Conservation (phyloP, 116 monocot species). For the Thalassia testudinum region DNA sequence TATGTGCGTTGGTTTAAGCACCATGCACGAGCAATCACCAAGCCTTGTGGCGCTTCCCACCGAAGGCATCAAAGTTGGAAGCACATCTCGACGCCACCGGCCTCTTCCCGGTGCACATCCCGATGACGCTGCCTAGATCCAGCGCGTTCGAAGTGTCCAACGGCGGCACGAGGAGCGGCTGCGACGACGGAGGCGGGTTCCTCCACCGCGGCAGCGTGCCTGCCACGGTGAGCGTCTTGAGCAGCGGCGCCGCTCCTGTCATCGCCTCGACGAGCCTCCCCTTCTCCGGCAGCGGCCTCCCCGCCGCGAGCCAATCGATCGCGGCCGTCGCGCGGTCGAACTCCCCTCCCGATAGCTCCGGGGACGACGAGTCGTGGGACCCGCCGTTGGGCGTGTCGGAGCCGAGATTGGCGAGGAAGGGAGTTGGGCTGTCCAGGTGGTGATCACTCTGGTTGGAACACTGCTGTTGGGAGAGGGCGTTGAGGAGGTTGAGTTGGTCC, state of each 20-base stretch:
- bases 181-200: slow-evolving; percentile 41
- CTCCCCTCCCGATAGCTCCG: slow-evolving; percentile 3
- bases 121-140: too few relatives aligned
- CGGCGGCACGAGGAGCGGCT: slow-evolving; percentile 3
- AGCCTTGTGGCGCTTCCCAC: too few relatives aligned
- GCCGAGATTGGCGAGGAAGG: neutral
- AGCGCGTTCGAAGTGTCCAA: neutral
- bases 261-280: slow-evolving; percentile 47
- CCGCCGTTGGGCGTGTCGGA: neutral
- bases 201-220: slow-evolving; percentile 53
- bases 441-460: neutral
- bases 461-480: neutral
- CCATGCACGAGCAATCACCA: too few relatives aligned
- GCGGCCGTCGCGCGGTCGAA: slow-evolving; percentile 2
- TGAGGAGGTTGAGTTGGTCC: slow-evolving; percentile 21
- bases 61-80: too few relatives aligned
- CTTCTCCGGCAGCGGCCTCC: slow-evolving; percentile 35
- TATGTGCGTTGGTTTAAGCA: too few relatives aligned
- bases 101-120: too few relatives aligned
- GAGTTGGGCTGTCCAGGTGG: neutral
- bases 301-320: slow-evolving; percentile 1
- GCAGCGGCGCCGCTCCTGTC: slow-evolving; percentile 49
- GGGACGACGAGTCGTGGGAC: slow-evolving; percentile 5
- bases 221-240: slow-evolving; percentile 46
- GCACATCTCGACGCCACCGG: too few relatives aligned